Evolutionary conservation across 2,329 filamentous ascomycete genomes (phyloP), one percentile per base, ranked within the genome.

Genomic region (Neonectria ditissima): DNA sequence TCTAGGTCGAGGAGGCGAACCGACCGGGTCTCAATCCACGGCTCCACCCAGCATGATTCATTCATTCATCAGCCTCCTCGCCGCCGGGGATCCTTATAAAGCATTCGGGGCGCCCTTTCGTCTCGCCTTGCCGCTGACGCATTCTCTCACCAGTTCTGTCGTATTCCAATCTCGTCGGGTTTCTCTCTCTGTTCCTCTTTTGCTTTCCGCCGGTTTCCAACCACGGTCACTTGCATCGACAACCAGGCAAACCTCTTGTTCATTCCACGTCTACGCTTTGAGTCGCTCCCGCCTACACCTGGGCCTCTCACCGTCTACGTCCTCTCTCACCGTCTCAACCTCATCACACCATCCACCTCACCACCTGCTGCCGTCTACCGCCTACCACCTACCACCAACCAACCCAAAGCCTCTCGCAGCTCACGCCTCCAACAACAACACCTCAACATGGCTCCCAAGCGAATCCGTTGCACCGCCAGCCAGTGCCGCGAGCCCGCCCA

Each of bases 401-500:
- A n/a, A n/a, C n/a, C n/a, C n/a, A n/a, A n/a, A 47, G 37, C 26
- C 26, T 11, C 24, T 13, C 50, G 53, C 56, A 58, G 60, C 63
- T 26, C 6, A 26, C 24, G 6, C 6, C 24, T 59, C 48, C 68
- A 76, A 80, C 57, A 37, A 37, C 34, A 37, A 13, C 3, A 13
- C 3, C 8, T 32, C 34, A 32, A 28, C 70, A 90, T 89, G 87
- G 87, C 90, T 68, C 86, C 89, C 66, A 92, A 91, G 83, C 93
- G 92, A 86, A 89, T 91, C 72, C 90, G 92, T 73, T 98, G 96
- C 85, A 91, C 86, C 69, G 94, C 92, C 83, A 94, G 95, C 81
- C 90, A 94, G 72, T 98, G 96, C 89, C 93, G 89, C 77, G 90
- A 93, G 73, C 87, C 88, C 30, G 94, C 94, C 16, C 94, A 97